A percentile compares a stretch with the other conserved stretches of the same genome.
Evolutionary conservation across 208 protist species (phyloP).

Genomic region (Novymonas esmeraldas): DNA sequence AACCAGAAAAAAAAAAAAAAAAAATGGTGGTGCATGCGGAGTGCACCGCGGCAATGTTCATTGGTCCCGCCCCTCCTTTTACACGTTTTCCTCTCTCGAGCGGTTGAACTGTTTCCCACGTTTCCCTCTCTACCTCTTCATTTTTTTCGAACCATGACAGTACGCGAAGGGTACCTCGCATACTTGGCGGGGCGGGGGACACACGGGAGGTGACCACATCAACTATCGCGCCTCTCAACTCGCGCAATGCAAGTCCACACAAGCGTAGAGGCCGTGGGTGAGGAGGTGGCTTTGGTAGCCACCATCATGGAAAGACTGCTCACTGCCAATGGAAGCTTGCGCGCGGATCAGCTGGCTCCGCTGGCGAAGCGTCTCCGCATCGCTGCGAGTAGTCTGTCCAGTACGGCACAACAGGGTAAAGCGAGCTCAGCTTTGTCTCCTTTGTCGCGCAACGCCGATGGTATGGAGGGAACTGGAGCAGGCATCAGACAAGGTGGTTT

Average conservation of each 20-base stretch:
- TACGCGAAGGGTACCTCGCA: no score
- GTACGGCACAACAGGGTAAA: neutral
- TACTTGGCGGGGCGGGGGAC: no score
- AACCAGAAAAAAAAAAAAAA: neutral
- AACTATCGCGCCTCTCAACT: no score
- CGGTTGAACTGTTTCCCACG: no score
- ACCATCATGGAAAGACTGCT: constrained; percentile 66
- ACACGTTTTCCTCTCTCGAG: no score
- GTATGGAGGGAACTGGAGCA: neutral
- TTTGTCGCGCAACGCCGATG: neutral
- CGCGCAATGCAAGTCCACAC: neutral
- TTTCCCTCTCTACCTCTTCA: no score
- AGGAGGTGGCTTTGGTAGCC: constrained; percentile 61
- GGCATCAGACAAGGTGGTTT: neutral
- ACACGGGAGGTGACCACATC: no score
- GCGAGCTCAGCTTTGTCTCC: neutral
- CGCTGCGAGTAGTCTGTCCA: constrained; percentile 26
- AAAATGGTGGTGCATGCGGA: neutral
- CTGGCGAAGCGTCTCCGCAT: constrained; percentile 42
- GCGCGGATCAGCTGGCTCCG: constrained; percentile 47
- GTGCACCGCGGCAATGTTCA: no score
- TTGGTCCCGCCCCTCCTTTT: no score
- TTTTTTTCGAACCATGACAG: no score
- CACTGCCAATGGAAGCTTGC: constrained; percentile 25
- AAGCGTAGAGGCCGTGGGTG: constrained; percentile 25